Evolutionary conservation across 2,329 filamentous ascomycete genomes (phyloP).

Genomic region (Calonectria multiphialidica): DNA sequence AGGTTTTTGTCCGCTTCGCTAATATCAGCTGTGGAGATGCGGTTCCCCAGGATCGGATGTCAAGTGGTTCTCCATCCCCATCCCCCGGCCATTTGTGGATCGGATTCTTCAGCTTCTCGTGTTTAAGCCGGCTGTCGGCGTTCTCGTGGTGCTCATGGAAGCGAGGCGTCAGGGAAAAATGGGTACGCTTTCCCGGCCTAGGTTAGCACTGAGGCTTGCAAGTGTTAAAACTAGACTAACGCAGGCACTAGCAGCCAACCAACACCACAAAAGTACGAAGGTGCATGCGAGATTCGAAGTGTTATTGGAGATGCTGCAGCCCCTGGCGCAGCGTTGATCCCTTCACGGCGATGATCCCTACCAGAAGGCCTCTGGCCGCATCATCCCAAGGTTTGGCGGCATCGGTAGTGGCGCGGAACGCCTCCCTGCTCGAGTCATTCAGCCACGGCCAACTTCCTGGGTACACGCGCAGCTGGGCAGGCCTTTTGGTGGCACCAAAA

Average conservation of each 20-base stretch:
- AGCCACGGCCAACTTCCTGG: background rate
- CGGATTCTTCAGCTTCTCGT: background rate
- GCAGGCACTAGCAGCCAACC: background rate
- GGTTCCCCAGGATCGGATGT: slow-evolving; percentile 1
- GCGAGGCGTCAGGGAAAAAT: background rate
- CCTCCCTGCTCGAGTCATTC: background rate
- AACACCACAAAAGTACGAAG: background rate
- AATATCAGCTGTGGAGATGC: background rate
- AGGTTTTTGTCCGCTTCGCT: background rate
- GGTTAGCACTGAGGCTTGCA: background rate
- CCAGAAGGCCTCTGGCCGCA: background rate
- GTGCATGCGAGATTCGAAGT: background rate
- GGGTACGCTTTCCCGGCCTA: background rate
- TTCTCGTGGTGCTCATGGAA: background rate
- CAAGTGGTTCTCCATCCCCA: background rate
- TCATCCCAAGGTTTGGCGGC: background rate
- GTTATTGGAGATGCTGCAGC: background rate
- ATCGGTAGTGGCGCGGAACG: background rate
- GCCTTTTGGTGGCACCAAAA: background rate
- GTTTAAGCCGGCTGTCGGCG: background rate
- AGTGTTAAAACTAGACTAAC: background rate
- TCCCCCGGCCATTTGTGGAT: background rate
- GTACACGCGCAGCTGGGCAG: background rate
- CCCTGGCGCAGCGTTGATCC: background rate
- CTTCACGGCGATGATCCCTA: background rate